Base-by-base conservation (phyloP, 495 filamentous ascomycete genomes). In the Talaromyces nanjingensis region DNA sequence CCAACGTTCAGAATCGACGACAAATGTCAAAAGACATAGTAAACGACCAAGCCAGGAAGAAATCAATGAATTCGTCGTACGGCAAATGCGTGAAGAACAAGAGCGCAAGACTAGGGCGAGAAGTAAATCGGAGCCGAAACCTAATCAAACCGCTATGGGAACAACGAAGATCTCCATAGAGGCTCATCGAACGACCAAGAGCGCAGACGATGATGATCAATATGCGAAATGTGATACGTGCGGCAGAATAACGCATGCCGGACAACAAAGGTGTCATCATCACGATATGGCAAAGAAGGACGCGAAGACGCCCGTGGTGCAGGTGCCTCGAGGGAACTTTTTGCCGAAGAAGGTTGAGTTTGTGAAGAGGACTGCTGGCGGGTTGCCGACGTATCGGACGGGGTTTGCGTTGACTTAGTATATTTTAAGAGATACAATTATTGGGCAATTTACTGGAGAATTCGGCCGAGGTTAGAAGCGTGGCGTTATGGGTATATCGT, bases 41-140 rank as follows among this genome's bases (percentile, higher is more conserved):
- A 74, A 72, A 55, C 63, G 62, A 12, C 72, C 72, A 0, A 74
- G 72, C 57, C 72, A 74, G 58, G 72, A 72, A 49, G 68, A 74
- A 59, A 74, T 74, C 61, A 74, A 74, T 62, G 68, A 72, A 42
- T 74, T 69, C 45, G 72, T 74, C 12, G 64, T 74, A 5, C 67
- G 66, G 5, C 70, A 74, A 59, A 74, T 74, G 72, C 69, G 66
- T 12, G 66, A 64, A 33, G 71, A 74, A 47, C 60, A 71, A 31
- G 70, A 70, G 52, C 58, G 63, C 20, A 67, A 65, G 9, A 69
- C 64, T 22, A 65, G 65, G 20, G 31, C 31, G 4, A 62, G 67
- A 63, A 72, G 70, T 60, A 55, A 67, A 39, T 72, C 70, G 49
- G 67, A 74, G 45, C 70, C 70, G 11, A 68, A 67, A 20, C 65